Conservation (phyloP, 495 filamentous ascomycete genomes). For the Tuber aestivum region DNA sequence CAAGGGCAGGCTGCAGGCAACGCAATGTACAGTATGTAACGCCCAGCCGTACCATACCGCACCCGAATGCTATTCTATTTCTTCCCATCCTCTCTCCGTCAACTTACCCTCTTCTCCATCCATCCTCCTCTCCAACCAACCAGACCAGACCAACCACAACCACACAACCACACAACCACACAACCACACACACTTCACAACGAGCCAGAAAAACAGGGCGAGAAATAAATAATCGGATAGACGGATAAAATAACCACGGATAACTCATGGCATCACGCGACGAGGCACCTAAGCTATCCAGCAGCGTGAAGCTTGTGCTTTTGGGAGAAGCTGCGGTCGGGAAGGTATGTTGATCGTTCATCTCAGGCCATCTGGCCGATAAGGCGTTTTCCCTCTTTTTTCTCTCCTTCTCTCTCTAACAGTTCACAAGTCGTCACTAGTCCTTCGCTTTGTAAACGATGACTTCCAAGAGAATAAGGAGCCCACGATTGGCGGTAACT, state of each 20-base stretch:
- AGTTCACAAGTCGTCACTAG: slow-evolving; percentile 74
- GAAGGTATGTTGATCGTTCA: slow-evolving; percentile 62
- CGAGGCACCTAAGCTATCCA: slow-evolving; percentile 76
- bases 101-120: slow-evolving; percentile 7
- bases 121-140: slow-evolving; percentile 5
- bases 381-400: not conserved
- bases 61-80: not conserved
- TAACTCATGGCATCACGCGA: slow-evolving; percentile 34
- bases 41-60: not conserved
- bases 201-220: not conserved
- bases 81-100: not conserved
- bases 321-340: slow-evolving; percentile 95
- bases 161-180: slow-evolving; percentile 10
- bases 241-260: slow-evolving; percentile 2
- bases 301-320: slow-evolving; percentile 97
- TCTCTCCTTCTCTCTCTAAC: not conserved
- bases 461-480: slow-evolving; percentile 99
- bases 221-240: not conserved
- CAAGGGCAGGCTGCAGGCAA: not conserved
- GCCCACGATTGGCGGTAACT: slow-evolving; percentile 93
- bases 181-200: not conserved
- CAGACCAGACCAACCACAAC: not conserved
- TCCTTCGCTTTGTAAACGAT: slow-evolving; percentile 98
- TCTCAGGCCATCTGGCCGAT: not conserved
- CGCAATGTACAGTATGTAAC: too few relatives aligned